Conservation (phyloP, 257 asterid genomes). For the Capsicum pubescens region DNA sequence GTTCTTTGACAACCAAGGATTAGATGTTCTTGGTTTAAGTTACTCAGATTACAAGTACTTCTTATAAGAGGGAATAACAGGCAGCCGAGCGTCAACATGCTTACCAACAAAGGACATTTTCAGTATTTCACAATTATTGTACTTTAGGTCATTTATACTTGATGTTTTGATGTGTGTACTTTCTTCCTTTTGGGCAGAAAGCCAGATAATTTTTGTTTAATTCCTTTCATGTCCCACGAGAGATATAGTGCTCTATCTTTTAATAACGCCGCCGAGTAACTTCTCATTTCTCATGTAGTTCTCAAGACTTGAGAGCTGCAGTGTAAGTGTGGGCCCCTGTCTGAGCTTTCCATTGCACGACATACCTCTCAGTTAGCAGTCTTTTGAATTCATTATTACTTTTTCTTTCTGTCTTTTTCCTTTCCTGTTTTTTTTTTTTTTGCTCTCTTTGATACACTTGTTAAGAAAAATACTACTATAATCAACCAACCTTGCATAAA, state of each 20-base stretch:
- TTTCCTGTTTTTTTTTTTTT: not conserved
- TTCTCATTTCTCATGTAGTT: not conserved
- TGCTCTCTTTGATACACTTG: not conserved
- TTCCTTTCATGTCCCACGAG: not conserved
- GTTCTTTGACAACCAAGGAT: conserved; percentile 14
- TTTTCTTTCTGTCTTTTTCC: not conserved
- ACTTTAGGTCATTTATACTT: not conserved
- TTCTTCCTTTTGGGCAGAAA: not conserved
- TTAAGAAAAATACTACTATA: not conserved
- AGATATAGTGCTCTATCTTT: conserved; percentile 2
- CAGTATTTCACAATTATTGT: not conserved
- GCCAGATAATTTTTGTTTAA: not conserved
- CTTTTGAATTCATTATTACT: conserved; percentile 16
- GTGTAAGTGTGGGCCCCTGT: not conserved
- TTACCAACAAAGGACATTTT: too few species aligned
- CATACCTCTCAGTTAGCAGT: not conserved
- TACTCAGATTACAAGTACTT: not conserved
- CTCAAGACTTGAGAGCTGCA: not conserved
- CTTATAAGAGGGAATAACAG: not conserved
- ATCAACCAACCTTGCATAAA: not conserved
- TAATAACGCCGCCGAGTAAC: not conserved
- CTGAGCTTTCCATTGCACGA: not conserved
- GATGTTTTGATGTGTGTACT: not conserved
- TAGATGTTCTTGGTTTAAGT: not conserved
- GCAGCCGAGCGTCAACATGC: too few species aligned